These are phyloP conservation scores for Cunninghamia lanceolata DNA, from an alignment of 75 land plant genomes.

Conservation along the genomic window DNA sequence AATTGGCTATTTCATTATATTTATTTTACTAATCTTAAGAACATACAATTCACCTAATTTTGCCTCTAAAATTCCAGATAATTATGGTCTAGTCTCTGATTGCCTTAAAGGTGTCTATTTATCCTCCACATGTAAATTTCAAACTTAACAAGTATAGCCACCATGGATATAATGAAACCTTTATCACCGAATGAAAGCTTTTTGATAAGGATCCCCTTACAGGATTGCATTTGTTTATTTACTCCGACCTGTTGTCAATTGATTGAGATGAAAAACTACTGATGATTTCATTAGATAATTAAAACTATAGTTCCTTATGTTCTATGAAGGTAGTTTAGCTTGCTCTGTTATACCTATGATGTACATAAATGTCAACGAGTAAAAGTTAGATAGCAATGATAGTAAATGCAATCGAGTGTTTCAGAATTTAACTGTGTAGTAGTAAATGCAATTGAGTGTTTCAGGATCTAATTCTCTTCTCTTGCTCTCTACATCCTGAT, in stretches of 20 bases:
- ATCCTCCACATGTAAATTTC: neutral
- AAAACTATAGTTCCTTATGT: neutral
- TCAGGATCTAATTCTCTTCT: too few relatives aligned
- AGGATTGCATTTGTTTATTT: neutral
- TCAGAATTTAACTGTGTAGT: too few relatives aligned
- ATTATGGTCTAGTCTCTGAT: neutral
- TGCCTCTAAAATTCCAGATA: neutral
- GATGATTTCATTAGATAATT: neutral
- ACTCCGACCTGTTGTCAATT: neutral
- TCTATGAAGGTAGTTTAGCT: neutral
- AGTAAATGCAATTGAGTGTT: too few relatives aligned
- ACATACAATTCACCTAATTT: neutral
- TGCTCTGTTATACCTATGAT: too few relatives aligned
- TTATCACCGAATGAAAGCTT: neutral
- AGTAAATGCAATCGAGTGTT: too few relatives aligned
- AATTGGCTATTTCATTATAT: neutral
- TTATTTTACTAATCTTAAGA: neutral
- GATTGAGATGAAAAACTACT: too few relatives aligned
- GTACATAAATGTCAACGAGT: too few relatives aligned
- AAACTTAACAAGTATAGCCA: neutral
- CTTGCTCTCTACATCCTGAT: too few relatives aligned
- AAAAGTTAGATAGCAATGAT: too few relatives aligned
- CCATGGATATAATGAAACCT: neutral
- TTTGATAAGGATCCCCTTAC: neutral
- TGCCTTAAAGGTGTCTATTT: neutral